Conservation (phyloP, 2,329 filamentous ascomycete genomes). For the Byssothecium circinans region DNA sequence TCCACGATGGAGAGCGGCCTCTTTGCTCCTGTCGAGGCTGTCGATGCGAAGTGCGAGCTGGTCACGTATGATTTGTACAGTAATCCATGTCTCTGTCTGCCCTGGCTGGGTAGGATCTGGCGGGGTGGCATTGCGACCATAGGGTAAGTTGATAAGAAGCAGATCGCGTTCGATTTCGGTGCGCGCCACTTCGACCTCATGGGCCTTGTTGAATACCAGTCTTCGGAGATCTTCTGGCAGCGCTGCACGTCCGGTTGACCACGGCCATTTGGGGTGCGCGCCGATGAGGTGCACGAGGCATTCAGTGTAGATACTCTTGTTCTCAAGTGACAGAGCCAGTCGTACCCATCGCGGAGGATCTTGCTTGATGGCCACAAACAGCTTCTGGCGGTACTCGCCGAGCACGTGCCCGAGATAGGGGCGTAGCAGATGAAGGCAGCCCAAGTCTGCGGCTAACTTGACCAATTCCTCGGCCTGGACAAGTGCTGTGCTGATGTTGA, state of each 20-base stretch:
- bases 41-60: slow-evolving; percentile 25
- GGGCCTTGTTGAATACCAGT: slow-evolving; percentile 18
- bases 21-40: slow-evolving; percentile 2
- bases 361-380: slow-evolving; percentile 34
- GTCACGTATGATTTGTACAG: slow-evolving; percentile 37
- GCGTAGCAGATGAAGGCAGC: slow-evolving; percentile 22
- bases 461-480: slow-evolving; percentile 29
- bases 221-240: slow-evolving; percentile 11
- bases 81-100: slow-evolving; percentile 27
- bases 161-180: slow-evolving; percentile 27
- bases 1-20: slow-evolving; percentile 16
- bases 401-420: slow-evolving; percentile 26
- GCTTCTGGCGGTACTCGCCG: slow-evolving; percentile 22
- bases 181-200: slow-evolving; percentile 15
- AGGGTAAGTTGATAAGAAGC: slow-evolving; percentile 22
- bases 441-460: slow-evolving; percentile 25
- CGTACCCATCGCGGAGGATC: slow-evolving; percentile 38
- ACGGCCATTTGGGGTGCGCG: slow-evolving; percentile 22
- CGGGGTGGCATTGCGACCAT: neutral
- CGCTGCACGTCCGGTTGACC: slow-evolving; percentile 13
- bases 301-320: slow-evolving; percentile 38
- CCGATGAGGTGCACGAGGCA: slow-evolving; percentile 42
- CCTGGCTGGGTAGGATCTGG: slow-evolving; percentile 1
- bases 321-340: slow-evolving; percentile 31
- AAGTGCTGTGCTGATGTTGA: slow-evolving; percentile 20